phyloP scores from a whole-genome alignment of 352 stramenopile species.

The Pythium biforme region DNA sequence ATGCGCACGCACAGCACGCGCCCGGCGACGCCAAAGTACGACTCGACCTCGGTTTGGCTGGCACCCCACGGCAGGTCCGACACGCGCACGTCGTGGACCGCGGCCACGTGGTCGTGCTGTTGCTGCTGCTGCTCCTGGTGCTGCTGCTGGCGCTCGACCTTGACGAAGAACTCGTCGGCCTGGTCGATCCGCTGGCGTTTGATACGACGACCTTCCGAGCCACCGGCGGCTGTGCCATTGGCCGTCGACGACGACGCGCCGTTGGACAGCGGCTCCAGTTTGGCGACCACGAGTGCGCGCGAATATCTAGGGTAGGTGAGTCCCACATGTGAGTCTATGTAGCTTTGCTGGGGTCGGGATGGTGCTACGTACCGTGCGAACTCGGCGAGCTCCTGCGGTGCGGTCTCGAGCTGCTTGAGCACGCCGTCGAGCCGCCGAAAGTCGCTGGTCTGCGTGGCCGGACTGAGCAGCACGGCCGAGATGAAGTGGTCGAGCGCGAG shows the following conservation, averaged over 20 bases:
- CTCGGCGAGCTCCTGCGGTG: slow-evolving; percentile 52
- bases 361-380: slow-evolving; percentile 42
- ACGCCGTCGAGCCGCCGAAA: slow-evolving; percentile 41
- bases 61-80: slow-evolving; percentile 63
- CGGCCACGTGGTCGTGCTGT: slow-evolving; percentile 3
- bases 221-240: background rate
- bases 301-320: slow-evolving; percentile 16
- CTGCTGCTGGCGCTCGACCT: slow-evolving; percentile 38
- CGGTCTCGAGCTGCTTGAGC: slow-evolving; percentile 36
- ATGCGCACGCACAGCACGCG: slow-evolving; percentile 56
- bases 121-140: slow-evolving; percentile 1
- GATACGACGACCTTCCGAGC: background rate
- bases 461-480: slow-evolving; percentile 61
- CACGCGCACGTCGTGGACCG: slow-evolving; percentile 53
- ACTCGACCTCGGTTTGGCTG: slow-evolving; percentile 47
- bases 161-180: slow-evolving; percentile 37
- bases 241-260: background rate
- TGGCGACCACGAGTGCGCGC: slow-evolving; percentile 19
- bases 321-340: background rate
- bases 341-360: too few species aligned
- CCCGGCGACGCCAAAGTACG: slow-evolving; percentile 63
- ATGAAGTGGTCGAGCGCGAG: slow-evolving; percentile 69
- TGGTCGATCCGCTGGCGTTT: slow-evolving; percentile 14
- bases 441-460: slow-evolving; percentile 16
- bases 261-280: slow-evolving; percentile 6